Conservation (phyloP, 2,329 filamentous ascomycete species). For the Tolypocladium album region DNA sequence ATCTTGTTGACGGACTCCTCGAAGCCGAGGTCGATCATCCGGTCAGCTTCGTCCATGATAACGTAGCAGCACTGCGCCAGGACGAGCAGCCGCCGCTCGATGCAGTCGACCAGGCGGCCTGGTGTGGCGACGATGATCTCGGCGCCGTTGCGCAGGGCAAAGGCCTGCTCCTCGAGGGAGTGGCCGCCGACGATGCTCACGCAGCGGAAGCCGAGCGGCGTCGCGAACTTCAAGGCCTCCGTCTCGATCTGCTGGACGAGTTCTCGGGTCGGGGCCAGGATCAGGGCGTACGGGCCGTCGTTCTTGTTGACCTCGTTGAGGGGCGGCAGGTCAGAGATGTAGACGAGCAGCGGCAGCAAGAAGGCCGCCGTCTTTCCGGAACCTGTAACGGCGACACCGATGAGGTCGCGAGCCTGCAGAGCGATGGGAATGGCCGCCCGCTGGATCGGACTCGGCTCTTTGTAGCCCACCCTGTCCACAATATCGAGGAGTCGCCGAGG, state of each 20-base stretch:
- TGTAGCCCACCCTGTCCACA: constrained; percentile 76
- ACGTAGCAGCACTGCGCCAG: constrained; percentile 96
- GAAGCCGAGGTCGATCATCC: constrained; percentile 98
- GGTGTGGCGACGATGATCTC: constrained; percentile 99
- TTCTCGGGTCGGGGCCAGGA: constrained; percentile 92
- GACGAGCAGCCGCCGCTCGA: constrained; percentile 84
- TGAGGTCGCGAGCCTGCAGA: constrained; percentile 85
- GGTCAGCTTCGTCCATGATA: constrained; percentile 98
- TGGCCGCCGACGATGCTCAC: constrained; percentile 98
- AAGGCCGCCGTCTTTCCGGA: constrained; percentile 98
- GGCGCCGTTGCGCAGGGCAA: constrained; percentile 79
- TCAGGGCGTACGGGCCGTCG: constrained; percentile 94
- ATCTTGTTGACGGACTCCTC: constrained; percentile 98
- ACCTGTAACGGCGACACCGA: constrained; percentile 94
- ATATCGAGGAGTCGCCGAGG: constrained; percentile 71
- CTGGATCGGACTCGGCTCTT: constrained; percentile 85
- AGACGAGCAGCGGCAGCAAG: constrained; percentile 80
- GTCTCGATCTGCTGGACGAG: constrained; percentile 94
- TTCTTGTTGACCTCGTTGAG: constrained; percentile 80
- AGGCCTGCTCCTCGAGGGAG: constrained; percentile 86
- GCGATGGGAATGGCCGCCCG: constrained; percentile 93
- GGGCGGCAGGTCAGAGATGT: constrained; percentile 83
- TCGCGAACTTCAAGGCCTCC: constrained; percentile 87
- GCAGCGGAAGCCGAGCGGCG: constrained; percentile 81
- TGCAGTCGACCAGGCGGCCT: constrained; percentile 92